Evolutionary conservation across 257 asterid genomes (phyloP).

Genomic region (Craterostigma plantagineum): DNA sequence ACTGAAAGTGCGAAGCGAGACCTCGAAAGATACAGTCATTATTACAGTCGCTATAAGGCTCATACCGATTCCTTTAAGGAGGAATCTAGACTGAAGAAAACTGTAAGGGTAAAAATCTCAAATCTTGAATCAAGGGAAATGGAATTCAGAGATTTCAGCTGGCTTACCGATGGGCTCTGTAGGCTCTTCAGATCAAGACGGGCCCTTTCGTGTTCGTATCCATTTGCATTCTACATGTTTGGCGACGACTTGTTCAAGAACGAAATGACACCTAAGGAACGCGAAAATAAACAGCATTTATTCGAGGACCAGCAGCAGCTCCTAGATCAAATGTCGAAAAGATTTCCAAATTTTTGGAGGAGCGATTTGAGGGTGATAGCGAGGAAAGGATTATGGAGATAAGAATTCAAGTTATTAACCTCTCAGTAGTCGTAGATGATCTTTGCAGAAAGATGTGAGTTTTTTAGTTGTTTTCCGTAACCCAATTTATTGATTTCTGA

Average conservation of each 20-base stretch:
- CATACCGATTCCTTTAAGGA: constrained; percentile 74
- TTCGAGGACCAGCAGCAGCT: constrained; percentile 99
- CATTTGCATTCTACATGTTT: constrained; percentile 92
- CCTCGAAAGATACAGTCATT: constrained; percentile 79
- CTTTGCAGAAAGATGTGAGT: constrained; percentile 86
- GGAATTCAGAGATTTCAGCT: constrained; percentile 57
- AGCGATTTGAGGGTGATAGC: constrained; percentile 50
- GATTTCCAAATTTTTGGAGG: constrained; percentile 68
- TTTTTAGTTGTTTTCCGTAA: too few relatives aligned
- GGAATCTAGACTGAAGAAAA: constrained; percentile 56
- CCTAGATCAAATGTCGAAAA: constrained; percentile 83
- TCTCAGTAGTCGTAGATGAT: constrained; percentile 43
- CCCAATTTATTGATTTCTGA: constrained; percentile 3
- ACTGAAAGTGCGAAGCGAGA: constrained; percentile 68
- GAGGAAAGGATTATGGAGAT: constrained; percentile 32
- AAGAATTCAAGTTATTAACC: constrained; percentile 74
- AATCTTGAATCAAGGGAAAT: constrained; percentile 46
- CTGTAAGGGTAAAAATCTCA: constrained; percentile 38
- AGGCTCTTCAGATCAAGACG: constrained; percentile 86
- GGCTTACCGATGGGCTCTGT: constrained; percentile 69
- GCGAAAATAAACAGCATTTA: constrained; percentile 57
- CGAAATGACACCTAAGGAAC: constrained; percentile 55
- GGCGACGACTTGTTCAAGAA: constrained; percentile 68
- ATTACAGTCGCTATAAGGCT: constrained; percentile 79
- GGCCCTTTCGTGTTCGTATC: constrained; percentile 79